Conservation (phyloP, 2,329 filamentous ascomycete species). For the Trichophyton mentagrophytes region DNA sequence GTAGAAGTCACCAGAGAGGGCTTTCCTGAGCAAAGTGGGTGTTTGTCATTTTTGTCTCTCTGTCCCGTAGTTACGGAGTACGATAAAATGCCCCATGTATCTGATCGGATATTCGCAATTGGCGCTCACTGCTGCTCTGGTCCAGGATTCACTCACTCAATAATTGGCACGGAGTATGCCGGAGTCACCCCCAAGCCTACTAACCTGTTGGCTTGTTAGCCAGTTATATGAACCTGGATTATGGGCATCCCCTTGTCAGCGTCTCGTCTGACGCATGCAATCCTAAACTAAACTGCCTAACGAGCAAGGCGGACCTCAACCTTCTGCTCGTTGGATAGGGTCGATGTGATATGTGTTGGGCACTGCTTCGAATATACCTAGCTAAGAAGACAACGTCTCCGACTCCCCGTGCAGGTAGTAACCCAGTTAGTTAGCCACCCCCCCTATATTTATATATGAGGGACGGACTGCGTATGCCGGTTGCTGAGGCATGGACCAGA, state of each 20-base stretch:
- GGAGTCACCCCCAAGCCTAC: no score
- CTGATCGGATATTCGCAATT: not conserved
- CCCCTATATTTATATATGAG: not conserved
- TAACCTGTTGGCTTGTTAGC: no score
- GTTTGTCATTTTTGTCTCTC: no score
- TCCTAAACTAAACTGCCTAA: not conserved
- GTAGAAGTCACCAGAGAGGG: no score
- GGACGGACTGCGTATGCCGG: not conserved
- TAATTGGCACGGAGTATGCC: not conserved
- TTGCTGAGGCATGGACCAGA: not conserved
- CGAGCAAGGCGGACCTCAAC: not conserved
- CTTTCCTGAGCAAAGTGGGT: no score
- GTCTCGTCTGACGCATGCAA: not conserved
- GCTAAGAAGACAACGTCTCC: not conserved
- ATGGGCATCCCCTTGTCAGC: not conserved
- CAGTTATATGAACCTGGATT: not conserved
- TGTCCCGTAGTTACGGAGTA: no score
- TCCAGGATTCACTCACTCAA: not conserved
- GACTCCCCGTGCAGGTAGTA: not conserved
- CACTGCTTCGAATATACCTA: not conserved
- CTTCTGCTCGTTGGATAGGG: not conserved
- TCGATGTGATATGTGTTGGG: not conserved
- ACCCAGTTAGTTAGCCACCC: not conserved
- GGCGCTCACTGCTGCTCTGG: not conserved
- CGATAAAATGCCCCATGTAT: not conserved